Conservation (phyloP, 2,329 filamentous ascomycete genomes). For the Aspergillus alliaceus region DNA sequence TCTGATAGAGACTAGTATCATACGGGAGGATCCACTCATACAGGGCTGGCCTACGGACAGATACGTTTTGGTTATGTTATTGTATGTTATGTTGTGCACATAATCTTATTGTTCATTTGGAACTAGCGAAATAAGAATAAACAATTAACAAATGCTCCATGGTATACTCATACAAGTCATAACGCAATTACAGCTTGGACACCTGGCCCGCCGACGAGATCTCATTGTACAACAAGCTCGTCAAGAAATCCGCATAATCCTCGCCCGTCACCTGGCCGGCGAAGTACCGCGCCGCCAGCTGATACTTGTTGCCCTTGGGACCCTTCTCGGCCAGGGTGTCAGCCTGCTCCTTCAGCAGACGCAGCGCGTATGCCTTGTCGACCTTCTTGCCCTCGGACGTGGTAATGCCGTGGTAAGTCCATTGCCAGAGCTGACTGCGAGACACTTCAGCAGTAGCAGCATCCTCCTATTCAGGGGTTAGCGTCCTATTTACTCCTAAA, state of each 20-base stretch:
- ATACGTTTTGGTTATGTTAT: too few species aligned
- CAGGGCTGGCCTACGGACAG: too few species aligned
- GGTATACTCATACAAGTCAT: constrained; percentile 15
- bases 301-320: constrained; percentile 86
- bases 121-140: background rate
- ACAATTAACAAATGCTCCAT: background rate
- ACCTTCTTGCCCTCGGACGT: constrained; percentile 89
- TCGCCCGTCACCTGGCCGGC: constrained; percentile 90
- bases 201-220: constrained; percentile 62
- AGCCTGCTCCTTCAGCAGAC: constrained; percentile 82
- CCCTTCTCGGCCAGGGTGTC: constrained; percentile 72
- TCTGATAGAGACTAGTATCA: background rate
- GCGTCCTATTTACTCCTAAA: background rate
- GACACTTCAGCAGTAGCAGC: constrained; percentile 96
- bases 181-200: constrained; percentile 58
- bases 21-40: background rate
- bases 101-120: background rate
- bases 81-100: background rate
- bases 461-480: constrained; percentile 62
- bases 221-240: constrained; percentile 71
- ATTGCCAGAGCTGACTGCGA: constrained; percentile 94
- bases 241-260: constrained; percentile 96
- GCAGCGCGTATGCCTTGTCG: constrained; percentile 86
- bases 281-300: constrained; percentile 90
- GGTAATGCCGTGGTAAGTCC: constrained; percentile 71